Percentiles rank a stretch among this genome's conserved stretches.
phyloP scores from a whole-genome alignment of 202 grass and related monocot species.

The Bolboschoenoplectus hybrid region DNA sequence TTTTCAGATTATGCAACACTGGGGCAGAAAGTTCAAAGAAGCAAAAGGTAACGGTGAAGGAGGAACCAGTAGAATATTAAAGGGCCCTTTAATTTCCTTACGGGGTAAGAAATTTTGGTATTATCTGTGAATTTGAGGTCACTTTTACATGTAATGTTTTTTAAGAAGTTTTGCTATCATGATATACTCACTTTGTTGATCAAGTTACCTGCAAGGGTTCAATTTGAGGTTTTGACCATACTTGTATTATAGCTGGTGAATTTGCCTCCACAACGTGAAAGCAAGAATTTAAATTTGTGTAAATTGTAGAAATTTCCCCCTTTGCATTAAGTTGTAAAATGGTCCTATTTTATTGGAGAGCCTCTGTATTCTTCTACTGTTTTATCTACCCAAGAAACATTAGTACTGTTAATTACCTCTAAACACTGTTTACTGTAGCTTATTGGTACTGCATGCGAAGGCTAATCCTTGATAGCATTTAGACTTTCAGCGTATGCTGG shows the following conservation, averaged over 20 bases:
- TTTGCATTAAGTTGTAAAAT: not conserved
- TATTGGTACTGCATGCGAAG: too few species aligned
- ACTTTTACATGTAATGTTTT: not conserved
- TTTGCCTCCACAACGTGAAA: not conserved
- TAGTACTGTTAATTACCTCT: slow-evolving; percentile 10
- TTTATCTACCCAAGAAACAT: not conserved
- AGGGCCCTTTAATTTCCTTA: not conserved
- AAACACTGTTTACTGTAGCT: too few species aligned
- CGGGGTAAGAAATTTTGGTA: slow-evolving; percentile 14
- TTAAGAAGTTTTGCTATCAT: not conserved
- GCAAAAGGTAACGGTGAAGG: slow-evolving; percentile 27
- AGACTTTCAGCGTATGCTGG: not conserved
- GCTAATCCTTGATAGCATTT: too few species aligned
- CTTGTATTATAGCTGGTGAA: not conserved
- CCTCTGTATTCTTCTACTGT: not conserved
- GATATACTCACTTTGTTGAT: not conserved
- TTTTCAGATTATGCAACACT: slow-evolving; percentile 12
- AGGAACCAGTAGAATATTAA: slow-evolving; percentile 16
- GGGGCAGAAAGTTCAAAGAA: slow-evolving; percentile 32
- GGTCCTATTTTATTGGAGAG: not conserved
- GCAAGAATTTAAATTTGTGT: not conserved
- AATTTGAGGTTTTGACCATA: not conserved
- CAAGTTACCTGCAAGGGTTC: not conserved
- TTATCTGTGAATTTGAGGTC: not conserved
- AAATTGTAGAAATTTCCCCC: not conserved